phyloP scores from a whole-genome alignment of 2,329 filamentous ascomycete species.

The Metarhizium rileyi region DNA sequence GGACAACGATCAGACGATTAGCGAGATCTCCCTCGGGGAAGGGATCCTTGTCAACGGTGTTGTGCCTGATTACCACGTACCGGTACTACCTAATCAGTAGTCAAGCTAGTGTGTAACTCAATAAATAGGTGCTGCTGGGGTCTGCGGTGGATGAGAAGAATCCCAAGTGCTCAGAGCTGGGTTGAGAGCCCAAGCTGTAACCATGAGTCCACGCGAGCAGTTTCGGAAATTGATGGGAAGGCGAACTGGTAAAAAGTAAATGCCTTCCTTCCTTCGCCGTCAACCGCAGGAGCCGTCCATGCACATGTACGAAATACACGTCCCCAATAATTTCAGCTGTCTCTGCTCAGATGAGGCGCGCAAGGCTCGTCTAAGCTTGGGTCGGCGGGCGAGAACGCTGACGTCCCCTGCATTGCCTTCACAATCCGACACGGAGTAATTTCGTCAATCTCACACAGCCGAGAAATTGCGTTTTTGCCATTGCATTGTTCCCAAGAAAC shows the following conservation, averaged over 20 bases:
- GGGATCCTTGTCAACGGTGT: too few species aligned
- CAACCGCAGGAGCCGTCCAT: not conserved
- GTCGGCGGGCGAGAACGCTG: not conserved
- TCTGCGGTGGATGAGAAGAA: not conserved
- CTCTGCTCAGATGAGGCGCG: not conserved
- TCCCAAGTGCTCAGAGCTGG: not conserved
- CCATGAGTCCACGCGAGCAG: not conserved
- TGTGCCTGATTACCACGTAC: too few species aligned
- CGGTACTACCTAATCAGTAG: too few species aligned
- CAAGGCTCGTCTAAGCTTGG: not conserved
- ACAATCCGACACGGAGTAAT: not conserved
- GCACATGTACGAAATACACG: not conserved
- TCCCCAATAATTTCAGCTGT: not conserved
- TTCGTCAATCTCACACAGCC: not conserved
- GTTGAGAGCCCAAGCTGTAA: not conserved
- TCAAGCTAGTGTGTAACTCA: too few species aligned
- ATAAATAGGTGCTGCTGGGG: too few species aligned
- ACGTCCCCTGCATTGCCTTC: not conserved
- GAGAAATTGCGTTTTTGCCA: too few species aligned
- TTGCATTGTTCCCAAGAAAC: too few species aligned
- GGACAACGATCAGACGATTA: slow-evolving; percentile 8
- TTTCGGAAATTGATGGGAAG: not conserved
- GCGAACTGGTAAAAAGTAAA: not conserved
- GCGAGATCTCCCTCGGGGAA: slow-evolving; percentile 11
- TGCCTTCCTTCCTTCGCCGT: too few species aligned